phyloP scores from a whole-genome alignment of 2,329 filamentous ascomycete genomes.

The Dactylonectria estremocensis region DNA sequence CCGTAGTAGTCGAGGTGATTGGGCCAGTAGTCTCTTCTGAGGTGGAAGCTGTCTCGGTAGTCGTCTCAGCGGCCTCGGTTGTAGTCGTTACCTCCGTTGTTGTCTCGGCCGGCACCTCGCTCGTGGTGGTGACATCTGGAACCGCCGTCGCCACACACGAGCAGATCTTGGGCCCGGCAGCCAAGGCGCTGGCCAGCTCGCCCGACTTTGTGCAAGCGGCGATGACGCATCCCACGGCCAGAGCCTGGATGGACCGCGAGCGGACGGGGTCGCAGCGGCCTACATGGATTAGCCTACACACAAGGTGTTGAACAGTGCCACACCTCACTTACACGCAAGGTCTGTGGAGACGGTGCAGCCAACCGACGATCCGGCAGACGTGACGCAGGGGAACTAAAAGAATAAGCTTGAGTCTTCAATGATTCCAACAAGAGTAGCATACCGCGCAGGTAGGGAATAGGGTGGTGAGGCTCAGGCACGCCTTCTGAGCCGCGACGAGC shows the following conservation, averaged over 20 bases:
- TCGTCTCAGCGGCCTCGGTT: not conserved
- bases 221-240: slow-evolving; percentile 41
- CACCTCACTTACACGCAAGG: slow-evolving; percentile 40
- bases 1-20: slow-evolving; percentile 19
- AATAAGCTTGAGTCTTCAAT: slow-evolving; percentile 1
- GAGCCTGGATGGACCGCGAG: slow-evolving; percentile 36
- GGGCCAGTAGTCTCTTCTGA: slow-evolving; percentile 14
- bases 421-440: slow-evolving; percentile 15
- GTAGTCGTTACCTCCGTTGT: slow-evolving; percentile 12
- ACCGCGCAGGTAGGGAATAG: slow-evolving; percentile 45
- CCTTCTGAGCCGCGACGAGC: slow-evolving; percentile 36
- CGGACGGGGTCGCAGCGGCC: slow-evolving; percentile 42
- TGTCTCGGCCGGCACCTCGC: not conserved
- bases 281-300: slow-evolving; percentile 19
- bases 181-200: slow-evolving; percentile 35
- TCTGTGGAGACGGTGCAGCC: slow-evolving; percentile 44
- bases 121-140: slow-evolving; percentile 28
- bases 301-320: not conserved
- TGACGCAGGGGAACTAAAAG: slow-evolving; percentile 42
- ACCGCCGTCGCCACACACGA: slow-evolving; percentile 38
- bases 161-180: slow-evolving; percentile 41
- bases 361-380: slow-evolving; percentile 38
- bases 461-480: slow-evolving; percentile 40
- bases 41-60: not conserved
- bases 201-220: slow-evolving; percentile 30